phyloP scores from a whole-genome alignment of 768 basidiomycete genomes.

The Melanogaster broomeanus region DNA sequence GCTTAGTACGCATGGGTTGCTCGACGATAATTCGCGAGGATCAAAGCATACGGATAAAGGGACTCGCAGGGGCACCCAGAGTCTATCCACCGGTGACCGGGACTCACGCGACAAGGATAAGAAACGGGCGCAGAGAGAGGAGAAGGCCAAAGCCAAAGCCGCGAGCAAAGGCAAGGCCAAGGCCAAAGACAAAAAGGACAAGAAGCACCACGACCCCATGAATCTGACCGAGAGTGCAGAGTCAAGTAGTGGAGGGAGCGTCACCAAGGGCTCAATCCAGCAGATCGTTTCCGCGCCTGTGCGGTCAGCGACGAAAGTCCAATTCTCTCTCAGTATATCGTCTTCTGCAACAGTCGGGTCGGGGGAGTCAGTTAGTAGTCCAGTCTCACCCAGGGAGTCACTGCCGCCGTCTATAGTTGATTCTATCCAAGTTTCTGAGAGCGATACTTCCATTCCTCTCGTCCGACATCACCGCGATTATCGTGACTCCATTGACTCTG shows the following conservation, averaged over 20 bases:
- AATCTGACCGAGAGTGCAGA: slow-evolving; percentile 33
- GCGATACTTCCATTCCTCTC: slow-evolving; percentile 9
- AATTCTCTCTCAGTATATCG: slow-evolving; percentile 18
- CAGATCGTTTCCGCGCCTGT: slow-evolving; percentile 10
- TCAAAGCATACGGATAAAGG: slow-evolving; percentile 19
- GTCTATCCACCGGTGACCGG: slow-evolving; percentile 17
- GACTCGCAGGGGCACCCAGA: slow-evolving; percentile 17
- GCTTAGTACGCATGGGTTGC: slow-evolving; percentile 65
- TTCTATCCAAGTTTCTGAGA: slow-evolving; percentile 5
- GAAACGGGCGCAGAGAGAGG: slow-evolving; percentile 14
- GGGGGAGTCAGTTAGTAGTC: slow-evolving; percentile 15
- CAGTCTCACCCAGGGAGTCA: slow-evolving; percentile 20
- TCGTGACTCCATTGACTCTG: slow-evolving; percentile 29
- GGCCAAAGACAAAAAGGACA: slow-evolving; percentile 27
- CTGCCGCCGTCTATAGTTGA: slow-evolving; percentile 3
- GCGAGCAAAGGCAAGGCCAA: slow-evolving; percentile 35
- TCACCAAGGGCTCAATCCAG: slow-evolving; percentile 6
- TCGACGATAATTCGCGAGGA: slow-evolving; percentile 45
- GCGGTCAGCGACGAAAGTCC: slow-evolving; percentile 9
- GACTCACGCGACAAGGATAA: slow-evolving; percentile 25
- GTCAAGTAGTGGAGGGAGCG: slow-evolving; percentile 34
- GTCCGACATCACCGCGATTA: slow-evolving; percentile 16
- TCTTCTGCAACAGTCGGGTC: slow-evolving; percentile 11
- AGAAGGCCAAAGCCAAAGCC: slow-evolving; percentile 16
- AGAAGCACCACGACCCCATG: slow-evolving; percentile 29